Percentiles rank a stretch among this genome's conserved stretches.
Conservation (phyloP, 176 grass and related monocot species). For the Themeda triandra region DNA sequence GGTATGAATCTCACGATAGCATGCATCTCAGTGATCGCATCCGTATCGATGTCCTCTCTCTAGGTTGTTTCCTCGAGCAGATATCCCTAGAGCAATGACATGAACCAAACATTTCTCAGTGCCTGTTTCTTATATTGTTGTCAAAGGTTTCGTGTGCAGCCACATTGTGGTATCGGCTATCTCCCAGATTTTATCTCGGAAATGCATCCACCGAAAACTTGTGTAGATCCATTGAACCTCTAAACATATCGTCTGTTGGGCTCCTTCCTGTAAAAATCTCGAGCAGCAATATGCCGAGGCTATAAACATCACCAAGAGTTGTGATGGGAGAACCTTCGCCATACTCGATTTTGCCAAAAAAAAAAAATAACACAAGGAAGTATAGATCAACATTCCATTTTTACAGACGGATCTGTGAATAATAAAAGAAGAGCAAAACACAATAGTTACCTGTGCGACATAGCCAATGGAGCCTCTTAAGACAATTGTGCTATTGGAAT, state of each 20-base stretch:
- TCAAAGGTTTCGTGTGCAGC: background rate
- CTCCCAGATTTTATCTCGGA: background rate
- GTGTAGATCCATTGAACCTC: background rate
- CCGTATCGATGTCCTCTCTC: background rate
- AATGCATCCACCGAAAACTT: background rate
- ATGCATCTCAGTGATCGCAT: too few species aligned
- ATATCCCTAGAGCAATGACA: conserved; percentile 2
- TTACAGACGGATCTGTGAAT: background rate
- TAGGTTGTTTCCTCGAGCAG: conserved; percentile 20
- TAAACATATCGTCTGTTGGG: background rate
- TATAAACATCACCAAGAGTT: conserved; percentile 22
- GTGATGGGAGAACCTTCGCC: conserved; percentile 9
- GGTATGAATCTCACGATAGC: too few species aligned
- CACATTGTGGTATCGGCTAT: conserved; percentile 15
- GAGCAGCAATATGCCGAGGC: conserved; percentile 33
- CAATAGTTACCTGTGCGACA: background rate
- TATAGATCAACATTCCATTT: background rate
- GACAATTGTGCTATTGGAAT: conserved; percentile 17
- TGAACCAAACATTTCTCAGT: conserved; percentile 4
- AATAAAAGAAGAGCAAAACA: background rate
- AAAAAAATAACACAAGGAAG: background rate
- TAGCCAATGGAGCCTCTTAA: conserved; percentile 43
- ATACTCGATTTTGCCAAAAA: background rate
- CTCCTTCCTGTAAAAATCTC: conserved; percentile 21
- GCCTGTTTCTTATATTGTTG: background rate